Evolutionary conservation across 192 early-diverging fungal genomes (phyloP), one percentile per base, ranked within the genome.

Genomic region (Coemansia sp.): DNA sequence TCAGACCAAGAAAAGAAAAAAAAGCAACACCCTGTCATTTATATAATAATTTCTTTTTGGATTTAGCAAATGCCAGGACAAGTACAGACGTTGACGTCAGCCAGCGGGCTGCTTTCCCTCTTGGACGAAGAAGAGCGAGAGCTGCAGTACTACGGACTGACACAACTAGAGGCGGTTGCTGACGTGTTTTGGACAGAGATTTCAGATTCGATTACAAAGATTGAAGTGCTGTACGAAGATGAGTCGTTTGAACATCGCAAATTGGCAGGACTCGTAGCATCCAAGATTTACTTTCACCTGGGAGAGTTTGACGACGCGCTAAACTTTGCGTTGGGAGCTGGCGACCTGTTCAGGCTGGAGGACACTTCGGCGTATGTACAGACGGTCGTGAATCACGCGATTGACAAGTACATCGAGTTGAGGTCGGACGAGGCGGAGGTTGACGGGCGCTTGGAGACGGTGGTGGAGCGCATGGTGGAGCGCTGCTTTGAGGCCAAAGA

Each of bases 151-250:
- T 97, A 96, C 83, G 94, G 95, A 20, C 87, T 99, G 41, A 75
- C 92, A 64, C 92, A 97, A 85, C 89, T 99, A 33, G 90, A 97
- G 69, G 77, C 67, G 12, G 77, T 97, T 61, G 93, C 96, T 23
- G 92, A 97, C 84, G 85, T 89, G 64, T 99, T 98, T 76, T 99
- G 97, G 97, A 91, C 96, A 18, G 97, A 99, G 76, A 98, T 98
- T 64, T 90, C 96, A 8, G 97, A 99, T 74, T 85, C 91, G 6
- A 83, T 83, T 71, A 75, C 76, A 39, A 69, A 59, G 78, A 98
- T 95, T 79, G 96, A 97, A 73, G 89, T 94, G 61, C 87, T 98
- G 62, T 98, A 93, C 69, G 96, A 98, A 77, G 92, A 99, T 75
- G 85, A 88, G 50, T 62, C 77, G 25, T 99, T 98, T 67, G 82